phyloP scores from a whole-genome alignment of 225 moss, liverwort and hornwort species.

The Pseudoscleropodium purum region DNA sequence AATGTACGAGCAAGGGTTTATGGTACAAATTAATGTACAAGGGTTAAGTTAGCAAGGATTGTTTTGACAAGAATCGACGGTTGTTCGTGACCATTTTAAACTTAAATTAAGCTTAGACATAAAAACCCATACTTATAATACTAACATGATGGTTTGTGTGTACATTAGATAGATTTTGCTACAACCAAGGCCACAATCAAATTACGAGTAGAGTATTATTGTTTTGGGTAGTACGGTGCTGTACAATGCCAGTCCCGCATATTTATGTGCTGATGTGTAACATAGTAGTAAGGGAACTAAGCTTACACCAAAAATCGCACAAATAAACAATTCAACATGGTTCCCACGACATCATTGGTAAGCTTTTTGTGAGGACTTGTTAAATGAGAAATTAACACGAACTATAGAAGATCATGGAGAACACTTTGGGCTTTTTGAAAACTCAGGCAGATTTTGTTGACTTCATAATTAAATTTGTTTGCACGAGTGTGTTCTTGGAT shows the following conservation, averaged over 20 bases:
- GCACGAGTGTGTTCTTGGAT: fast-evolving
- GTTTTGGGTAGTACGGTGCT: neutral
- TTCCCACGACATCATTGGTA: no score
- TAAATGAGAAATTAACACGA: no score
- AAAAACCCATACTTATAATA: neutral
- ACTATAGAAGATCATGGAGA: no score
- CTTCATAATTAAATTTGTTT: neutral
- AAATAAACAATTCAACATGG: no score
- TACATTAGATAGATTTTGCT: neutral
- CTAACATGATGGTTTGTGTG: neutral
- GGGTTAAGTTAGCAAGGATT: neutral
- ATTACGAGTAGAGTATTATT: neutral
- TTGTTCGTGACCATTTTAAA: neutral
- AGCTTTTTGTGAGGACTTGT: no score
- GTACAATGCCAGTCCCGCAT: neutral
- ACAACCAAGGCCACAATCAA: neutral
- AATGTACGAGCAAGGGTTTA: neutral
- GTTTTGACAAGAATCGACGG: neutral
- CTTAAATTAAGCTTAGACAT: neutral
- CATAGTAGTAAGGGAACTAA: no score
- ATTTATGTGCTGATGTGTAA: neutral
- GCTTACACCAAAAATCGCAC: no score
- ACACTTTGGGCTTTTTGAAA: neutral
- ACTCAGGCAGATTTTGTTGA: no score
- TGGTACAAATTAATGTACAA: neutral